These are phyloP conservation scores for Talaromyces piceae DNA, from an alignment of 2,329 filamentous ascomycete species.

Conservation along the genomic window DNA sequence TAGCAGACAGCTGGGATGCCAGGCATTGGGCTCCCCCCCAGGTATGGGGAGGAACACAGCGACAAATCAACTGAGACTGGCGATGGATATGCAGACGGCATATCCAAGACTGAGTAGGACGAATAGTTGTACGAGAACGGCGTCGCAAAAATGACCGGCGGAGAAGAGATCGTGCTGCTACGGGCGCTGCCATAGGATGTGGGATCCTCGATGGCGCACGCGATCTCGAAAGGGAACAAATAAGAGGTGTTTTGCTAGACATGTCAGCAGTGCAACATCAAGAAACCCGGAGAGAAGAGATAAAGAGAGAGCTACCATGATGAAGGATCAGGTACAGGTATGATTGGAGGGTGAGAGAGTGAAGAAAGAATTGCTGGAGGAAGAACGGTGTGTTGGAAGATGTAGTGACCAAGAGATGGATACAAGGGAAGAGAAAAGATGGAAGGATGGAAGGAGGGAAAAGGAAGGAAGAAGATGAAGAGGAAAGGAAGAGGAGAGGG, in stretches of 20 bases:
- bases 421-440: neutral
- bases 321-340: neutral
- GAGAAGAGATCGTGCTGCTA: too few species aligned
- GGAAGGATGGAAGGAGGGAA: neutral
- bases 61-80: too few species aligned
- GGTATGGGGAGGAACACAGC: too few species aligned
- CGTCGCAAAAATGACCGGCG: neutral
- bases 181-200: too few species aligned
- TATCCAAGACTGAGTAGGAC: too few species aligned
- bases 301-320: neutral
- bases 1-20: too few species aligned
- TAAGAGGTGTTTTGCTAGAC: neutral
- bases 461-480: neutral
- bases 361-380: too few species aligned
- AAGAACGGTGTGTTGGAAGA: too few species aligned
- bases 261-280: neutral
- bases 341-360: too few species aligned
- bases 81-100: too few species aligned
- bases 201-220: neutral
- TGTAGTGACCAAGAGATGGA: neutral
- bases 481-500: neutral
- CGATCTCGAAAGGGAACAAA: neutral
- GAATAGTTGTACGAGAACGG: too few species aligned
- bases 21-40: too few species aligned
- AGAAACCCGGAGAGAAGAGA: neutral